Conservation (phyloP, 768 basidiomycete species). For the Agrocybe pediades region DNA sequence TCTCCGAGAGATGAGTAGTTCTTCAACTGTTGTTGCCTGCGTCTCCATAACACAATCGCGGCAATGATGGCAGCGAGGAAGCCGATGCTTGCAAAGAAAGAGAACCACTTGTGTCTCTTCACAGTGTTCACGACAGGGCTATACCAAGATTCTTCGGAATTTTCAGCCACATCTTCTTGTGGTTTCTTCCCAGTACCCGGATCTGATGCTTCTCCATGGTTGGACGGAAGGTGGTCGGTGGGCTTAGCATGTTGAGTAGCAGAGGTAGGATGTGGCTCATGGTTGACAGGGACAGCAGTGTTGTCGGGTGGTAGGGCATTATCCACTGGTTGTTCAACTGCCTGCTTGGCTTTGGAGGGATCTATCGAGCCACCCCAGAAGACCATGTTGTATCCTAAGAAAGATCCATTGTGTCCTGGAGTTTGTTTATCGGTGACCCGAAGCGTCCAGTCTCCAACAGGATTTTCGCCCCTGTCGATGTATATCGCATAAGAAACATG, state of each 20-base stretch:
- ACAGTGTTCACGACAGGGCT: conserved; percentile 64
- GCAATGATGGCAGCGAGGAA: conserved; percentile 64
- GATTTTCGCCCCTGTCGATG: conserved; percentile 81
- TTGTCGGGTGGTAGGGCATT: conserved; percentile 46
- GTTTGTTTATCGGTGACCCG: conserved; percentile 77
- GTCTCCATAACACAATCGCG: conserved; percentile 74
- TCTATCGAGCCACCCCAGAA: conserved; percentile 90
- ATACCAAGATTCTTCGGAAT: conserved; percentile 72
- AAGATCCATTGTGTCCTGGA: conserved; percentile 51
- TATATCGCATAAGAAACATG: conserved; percentile 9
- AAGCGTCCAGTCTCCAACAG: conserved; percentile 88
- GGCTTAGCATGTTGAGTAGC: conserved; percentile 78
- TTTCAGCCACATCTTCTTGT: conserved; percentile 20
- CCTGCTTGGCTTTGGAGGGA: conserved; percentile 60
- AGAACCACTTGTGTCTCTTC: conserved; percentile 80
- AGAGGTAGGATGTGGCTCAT: conserved; percentile 30
- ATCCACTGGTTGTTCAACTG: conserved; percentile 55
- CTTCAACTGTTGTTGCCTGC: conserved; percentile 31
- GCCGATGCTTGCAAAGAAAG: conserved; percentile 73
- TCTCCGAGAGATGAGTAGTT: conserved; percentile 63
- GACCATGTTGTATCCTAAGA: conserved; percentile 89
- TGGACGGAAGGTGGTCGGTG: conserved; percentile 79
- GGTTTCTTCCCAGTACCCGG: conserved; percentile 24
- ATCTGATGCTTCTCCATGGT: conserved; percentile 61
- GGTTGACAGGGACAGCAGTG: conserved; percentile 36